A percentile compares a stretch with the other conserved stretches of the same genome.
These are phyloP conservation scores for Inga leiocalycina DNA, from an alignment of 306 rosid species.

Conservation along the genomic window DNA sequence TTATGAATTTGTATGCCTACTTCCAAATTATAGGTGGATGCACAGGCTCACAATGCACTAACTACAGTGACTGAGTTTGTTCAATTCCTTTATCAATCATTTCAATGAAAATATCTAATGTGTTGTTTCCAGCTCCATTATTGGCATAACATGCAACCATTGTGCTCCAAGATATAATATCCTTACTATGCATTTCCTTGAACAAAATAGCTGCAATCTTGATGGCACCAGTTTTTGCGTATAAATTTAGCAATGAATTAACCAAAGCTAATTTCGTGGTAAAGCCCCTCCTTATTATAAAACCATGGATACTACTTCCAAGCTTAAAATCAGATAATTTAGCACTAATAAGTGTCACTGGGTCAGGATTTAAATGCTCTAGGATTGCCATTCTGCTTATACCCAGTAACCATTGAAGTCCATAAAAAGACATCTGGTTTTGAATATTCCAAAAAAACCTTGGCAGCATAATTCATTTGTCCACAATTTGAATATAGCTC, in stretches of 20 bases:
- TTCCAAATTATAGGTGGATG: slow-evolving; percentile 51
- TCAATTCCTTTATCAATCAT: slow-evolving; percentile 59
- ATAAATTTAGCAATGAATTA: slow-evolving; percentile 67
- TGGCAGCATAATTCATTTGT: slow-evolving; percentile 54
- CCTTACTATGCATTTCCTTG: slow-evolving; percentile 52
- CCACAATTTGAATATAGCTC: slow-evolving; percentile 74
- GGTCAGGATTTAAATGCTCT: slow-evolving; percentile 48
- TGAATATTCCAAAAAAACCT: slow-evolving; percentile 57
- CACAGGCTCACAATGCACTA: slow-evolving; percentile 73
- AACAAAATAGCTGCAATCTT: slow-evolving; percentile 59
- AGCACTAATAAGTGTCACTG: slow-evolving; percentile 73
- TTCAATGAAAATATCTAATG: slow-evolving; percentile 57
- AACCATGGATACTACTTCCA: slow-evolving; percentile 69
- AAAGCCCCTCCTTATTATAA: slow-evolving; percentile 54
- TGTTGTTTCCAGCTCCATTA: slow-evolving; percentile 55
- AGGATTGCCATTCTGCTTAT: slow-evolving; percentile 61
- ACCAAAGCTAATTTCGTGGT: slow-evolving; percentile 48
- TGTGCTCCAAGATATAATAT: slow-evolving; percentile 86
- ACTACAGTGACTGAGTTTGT: slow-evolving; percentile 59
- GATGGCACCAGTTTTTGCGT: slow-evolving; percentile 57
- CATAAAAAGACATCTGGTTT: slow-evolving; percentile 71
- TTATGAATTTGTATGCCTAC: slow-evolving; percentile 71
- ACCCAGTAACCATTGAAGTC: slow-evolving; percentile 71
- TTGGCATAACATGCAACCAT: slow-evolving; percentile 76
- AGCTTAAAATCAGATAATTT: slow-evolving; percentile 50